phyloP scores from a whole-genome alignment of 1,139 yeast species.

The Geotrichum macrosporum region DNA sequence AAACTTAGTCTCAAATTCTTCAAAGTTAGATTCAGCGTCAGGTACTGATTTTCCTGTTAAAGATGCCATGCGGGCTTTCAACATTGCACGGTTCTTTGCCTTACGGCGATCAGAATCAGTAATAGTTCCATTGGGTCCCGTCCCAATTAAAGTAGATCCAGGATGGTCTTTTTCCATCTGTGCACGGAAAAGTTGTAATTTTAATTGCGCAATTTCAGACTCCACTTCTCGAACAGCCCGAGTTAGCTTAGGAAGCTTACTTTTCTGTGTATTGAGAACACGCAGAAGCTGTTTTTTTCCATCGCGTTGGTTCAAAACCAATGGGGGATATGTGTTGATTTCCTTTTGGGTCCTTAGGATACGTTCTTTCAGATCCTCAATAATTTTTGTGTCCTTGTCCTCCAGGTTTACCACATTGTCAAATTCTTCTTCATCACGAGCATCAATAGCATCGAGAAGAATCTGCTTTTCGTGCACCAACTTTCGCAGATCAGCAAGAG shows the following conservation, averaged over 20 bases:
- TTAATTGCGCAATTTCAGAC: conserved; percentile 59
- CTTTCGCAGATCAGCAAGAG: conserved; percentile 53
- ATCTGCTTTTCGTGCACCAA: conserved; percentile 66
- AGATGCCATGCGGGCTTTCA: conserved; percentile 86
- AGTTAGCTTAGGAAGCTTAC: conserved; percentile 65
- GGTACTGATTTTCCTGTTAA: conserved; percentile 67
- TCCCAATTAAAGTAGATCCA: conserved; percentile 61
- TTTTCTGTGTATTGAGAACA: conserved; percentile 55
- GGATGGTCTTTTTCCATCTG: conserved; percentile 62
- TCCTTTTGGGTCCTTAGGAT: conserved; percentile 55
- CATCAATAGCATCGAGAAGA: conserved; percentile 66
- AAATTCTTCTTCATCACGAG: conserved; percentile 56
- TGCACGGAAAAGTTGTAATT: conserved; percentile 57
- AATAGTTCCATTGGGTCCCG: conserved; percentile 82
- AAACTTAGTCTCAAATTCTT: conserved; percentile 53
- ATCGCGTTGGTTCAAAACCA: conserved; percentile 30
- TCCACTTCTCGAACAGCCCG: conserved; percentile 59
- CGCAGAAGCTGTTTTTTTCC: conserved; percentile 45
- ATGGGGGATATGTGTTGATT: conserved; percentile 38
- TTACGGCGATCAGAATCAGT: conserved; percentile 77
- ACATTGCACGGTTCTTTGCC: conserved; percentile 69
- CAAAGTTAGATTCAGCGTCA: conserved; percentile 34
- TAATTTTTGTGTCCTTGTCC: conserved; percentile 48
- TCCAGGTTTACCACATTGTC: conserved; percentile 44
- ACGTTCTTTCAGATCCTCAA: conserved; percentile 59